Conservation (phyloP, 2,329 filamentous ascomycete species). For the Botrytis sinoallii region DNA sequence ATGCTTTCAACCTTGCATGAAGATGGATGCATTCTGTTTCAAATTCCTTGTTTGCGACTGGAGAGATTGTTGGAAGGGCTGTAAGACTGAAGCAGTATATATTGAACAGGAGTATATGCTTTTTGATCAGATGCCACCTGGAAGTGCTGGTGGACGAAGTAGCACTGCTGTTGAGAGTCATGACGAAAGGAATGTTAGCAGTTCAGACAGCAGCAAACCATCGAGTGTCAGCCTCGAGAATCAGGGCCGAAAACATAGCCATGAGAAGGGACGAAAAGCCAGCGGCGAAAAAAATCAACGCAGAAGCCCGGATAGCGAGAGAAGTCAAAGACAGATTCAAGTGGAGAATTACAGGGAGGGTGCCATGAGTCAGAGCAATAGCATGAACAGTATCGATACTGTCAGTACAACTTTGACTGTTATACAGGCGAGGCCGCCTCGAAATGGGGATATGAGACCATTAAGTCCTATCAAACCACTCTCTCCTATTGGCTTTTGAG, state of each 20-base stretch:
- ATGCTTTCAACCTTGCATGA: slow-evolving; percentile 96
- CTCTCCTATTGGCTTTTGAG: slow-evolving; percentile 56
- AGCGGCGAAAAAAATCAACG: slow-evolving; percentile 13
- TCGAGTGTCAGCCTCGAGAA: slow-evolving; percentile 39
- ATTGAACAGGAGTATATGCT: slow-evolving; percentile 66
- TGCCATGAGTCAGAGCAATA: slow-evolving; percentile 37
- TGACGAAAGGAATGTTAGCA: slow-evolving; percentile 60
- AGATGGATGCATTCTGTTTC: slow-evolving; percentile 93
- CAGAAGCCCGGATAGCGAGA: slow-evolving; percentile 1
- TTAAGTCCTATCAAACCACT: slow-evolving; percentile 65
- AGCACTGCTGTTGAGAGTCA: slow-evolving; percentile 37
- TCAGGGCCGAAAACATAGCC: slow-evolving; percentile 15
- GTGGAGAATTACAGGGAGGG: neutral
- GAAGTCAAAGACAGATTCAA: neutral
- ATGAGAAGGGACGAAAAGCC: slow-evolving; percentile 15
- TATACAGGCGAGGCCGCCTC: slow-evolving; percentile 29
- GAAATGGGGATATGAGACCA: slow-evolving; percentile 40
- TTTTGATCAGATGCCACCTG: slow-evolving; percentile 56
- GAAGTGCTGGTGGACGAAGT: slow-evolving; percentile 32
- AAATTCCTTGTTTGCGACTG: slow-evolving; percentile 93
- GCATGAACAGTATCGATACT: slow-evolving; percentile 44
- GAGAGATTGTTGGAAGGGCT: slow-evolving; percentile 96
- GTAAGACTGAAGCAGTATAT: slow-evolving; percentile 81
- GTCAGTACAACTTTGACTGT: slow-evolving; percentile 32
- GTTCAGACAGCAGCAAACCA: slow-evolving; percentile 61